Evolutionary conservation across 805 yeast genomes (phyloP), one percentile per base, ranked within the genome.

Genomic region (Candida glaebosa): DNA sequence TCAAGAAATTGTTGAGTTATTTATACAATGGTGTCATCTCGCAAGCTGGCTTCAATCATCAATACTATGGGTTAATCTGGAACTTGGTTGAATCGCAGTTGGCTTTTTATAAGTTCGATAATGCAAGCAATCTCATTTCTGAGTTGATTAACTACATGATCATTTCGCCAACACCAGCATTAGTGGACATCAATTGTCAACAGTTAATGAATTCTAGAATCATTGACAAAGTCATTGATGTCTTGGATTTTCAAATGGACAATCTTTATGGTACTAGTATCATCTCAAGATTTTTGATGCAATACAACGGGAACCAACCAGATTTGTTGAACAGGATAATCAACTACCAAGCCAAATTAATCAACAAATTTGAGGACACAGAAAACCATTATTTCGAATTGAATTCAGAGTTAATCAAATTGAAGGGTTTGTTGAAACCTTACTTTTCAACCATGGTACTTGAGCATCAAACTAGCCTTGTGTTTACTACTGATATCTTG

Each of bases 331-430:
- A 41, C 12, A 59, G 57, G 42, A 44, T 62, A 20, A 44, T 60
- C 34, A 53, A 61, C 9, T 58, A 54, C 37, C 63, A 65, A 40
- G 51, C 70, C 6, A 43, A 46, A 20, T 43, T 69, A 39, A 49
- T 65, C 17, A 59, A 62, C 40, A 61, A 65, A 45, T 61, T 69
- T 34, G 72, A 69, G 41, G 67, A 66, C 38, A 53, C 69, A 6
- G 70, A 67, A 22, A 61, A 64, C 35, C 63, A 64, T 44, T 69
- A 68, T 48, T 41, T 67, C 37, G 60, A 56, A 30, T 48, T 65
- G 31, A 51, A 53, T 20, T 45, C 47, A 0, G 63, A 61, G 19
- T 43, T 62, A 12, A 22, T 19, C 5, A 42, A 42, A 4, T 64
- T 63, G 41, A 57, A 52, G 38, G 22, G 10, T 3, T 31, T 31